Conservation (phyloP, 495 filamentous ascomycete genomes). For the Hypoxylon trugodes region DNA sequence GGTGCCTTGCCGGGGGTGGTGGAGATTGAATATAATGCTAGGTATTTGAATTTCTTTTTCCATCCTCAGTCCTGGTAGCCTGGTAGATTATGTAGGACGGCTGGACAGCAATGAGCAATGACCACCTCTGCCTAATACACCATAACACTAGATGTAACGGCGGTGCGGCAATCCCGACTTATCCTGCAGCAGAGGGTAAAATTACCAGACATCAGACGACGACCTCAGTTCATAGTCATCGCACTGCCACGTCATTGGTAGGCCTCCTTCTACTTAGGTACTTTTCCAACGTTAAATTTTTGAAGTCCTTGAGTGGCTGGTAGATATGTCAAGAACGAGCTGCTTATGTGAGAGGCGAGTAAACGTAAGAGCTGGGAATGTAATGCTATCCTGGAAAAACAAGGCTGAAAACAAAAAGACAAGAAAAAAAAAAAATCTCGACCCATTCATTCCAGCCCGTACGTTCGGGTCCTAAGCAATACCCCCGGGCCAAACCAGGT, state of each 20-base stretch:
- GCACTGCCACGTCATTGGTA: constrained; percentile 25
- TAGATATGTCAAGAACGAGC: constrained; percentile 3
- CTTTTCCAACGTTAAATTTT: neutral
- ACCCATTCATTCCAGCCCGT: constrained; percentile 25
- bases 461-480: constrained; percentile 24
- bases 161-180: constrained; percentile 38
- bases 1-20: constrained; percentile 14
- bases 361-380: constrained; percentile 15
- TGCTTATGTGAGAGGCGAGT: constrained; percentile 14
- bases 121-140: constrained; percentile 30
- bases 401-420: constrained; percentile 14
- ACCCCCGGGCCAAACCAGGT: constrained; percentile 4
- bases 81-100: neutral
- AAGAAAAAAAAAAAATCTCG: constrained; percentile 6
- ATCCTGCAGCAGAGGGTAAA: constrained; percentile 24
- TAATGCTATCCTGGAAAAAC: neutral
- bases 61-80: too few species aligned
- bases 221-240: constrained; percentile 12
- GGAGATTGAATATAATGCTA: constrained; percentile 28
- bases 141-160: constrained; percentile 44
- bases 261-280: neutral
- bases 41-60: constrained; percentile 15
- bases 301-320: neutral
- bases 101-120: constrained; percentile 21
- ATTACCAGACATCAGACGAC: constrained; percentile 16